A percentile compares a stretch with the other conserved stretches of the same genome.
phyloP scores from a whole-genome alignment of 352 stramenopile genomes.

The Blastocystis sp. region DNA sequence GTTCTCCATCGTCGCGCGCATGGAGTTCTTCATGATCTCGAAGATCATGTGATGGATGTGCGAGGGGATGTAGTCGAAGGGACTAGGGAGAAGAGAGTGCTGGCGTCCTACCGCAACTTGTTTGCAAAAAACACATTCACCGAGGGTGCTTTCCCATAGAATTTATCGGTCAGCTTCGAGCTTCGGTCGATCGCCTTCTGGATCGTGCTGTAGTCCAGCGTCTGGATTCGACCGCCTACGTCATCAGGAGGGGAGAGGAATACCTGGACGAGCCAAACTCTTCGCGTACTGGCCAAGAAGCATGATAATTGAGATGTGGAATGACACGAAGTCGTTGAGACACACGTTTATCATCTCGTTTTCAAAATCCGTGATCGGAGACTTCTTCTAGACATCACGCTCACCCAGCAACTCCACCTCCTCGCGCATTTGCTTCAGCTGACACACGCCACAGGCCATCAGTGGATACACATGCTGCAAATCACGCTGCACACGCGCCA shows the following conservation, averaged over 20 bases:
- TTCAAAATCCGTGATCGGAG: slow-evolving; percentile 22
- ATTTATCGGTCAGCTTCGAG: slow-evolving; percentile 42
- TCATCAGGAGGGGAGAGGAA: not conserved
- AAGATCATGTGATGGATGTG: slow-evolving; percentile 85
- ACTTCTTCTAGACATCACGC: not conserved
- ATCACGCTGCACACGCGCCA: slow-evolving; percentile 50
- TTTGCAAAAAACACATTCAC: slow-evolving; percentile 49
- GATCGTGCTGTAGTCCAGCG: not conserved
- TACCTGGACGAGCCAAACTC: slow-evolving; percentile 43
- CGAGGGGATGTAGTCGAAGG: slow-evolving; percentile 70
- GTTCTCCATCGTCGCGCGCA: slow-evolving; percentile 80
- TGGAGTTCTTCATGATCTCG: slow-evolving; percentile 83
- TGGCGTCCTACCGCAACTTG: not conserved
- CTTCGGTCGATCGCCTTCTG: slow-evolving; percentile 55
- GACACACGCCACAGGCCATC: slow-evolving; percentile 54
- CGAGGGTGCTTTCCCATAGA: slow-evolving; percentile 5
- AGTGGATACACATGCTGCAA: slow-evolving; percentile 60
- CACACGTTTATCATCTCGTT: slow-evolving; percentile 60
- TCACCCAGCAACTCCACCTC: not conserved
- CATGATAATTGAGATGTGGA: slow-evolving; percentile 60
- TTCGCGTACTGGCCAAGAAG: slow-evolving; percentile 51
- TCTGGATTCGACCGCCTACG: slow-evolving; percentile 21
- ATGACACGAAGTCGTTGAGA: slow-evolving; percentile 54
- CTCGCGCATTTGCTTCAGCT: slow-evolving; percentile 52
- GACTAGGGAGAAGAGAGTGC: slow-evolving; percentile 64